Evolutionary conservation across 768 basidiomycete species (phyloP).

Genomic region (Boletus insuetus): DNA sequence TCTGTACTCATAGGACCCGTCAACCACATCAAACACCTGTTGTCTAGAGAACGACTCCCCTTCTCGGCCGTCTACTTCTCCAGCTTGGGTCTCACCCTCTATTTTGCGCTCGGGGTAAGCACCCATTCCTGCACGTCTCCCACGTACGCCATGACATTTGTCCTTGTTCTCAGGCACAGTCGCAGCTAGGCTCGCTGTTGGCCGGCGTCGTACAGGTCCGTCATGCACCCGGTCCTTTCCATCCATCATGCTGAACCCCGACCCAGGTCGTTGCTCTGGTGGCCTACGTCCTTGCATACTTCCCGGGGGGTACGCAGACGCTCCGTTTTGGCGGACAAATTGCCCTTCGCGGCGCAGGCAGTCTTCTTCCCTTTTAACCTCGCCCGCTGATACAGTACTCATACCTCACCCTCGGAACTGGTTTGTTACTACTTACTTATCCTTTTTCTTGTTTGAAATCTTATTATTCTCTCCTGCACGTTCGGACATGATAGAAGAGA

Average conservation of each 20-base stretch:
- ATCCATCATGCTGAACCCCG: neutral
- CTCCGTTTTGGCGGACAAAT: conserved; percentile 77
- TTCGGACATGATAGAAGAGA: neutral
- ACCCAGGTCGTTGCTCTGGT: conserved; percentile 75
- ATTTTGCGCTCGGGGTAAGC: conserved; percentile 82
- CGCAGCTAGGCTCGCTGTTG: conserved; percentile 83
- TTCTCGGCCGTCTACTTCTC: conserved; percentile 82
- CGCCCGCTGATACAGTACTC: neutral
- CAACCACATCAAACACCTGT: conserved; percentile 87
- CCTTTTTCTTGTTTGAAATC: conserved; percentile 2
- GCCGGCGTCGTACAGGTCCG: conserved; percentile 78
- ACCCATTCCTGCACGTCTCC: neutral
- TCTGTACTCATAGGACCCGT: conserved; percentile 86
- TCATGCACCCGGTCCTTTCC: neutral
- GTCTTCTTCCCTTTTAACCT: conserved; percentile 69
- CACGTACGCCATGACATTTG: neutral
- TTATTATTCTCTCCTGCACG: neutral
- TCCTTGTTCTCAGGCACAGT: conserved; percentile 53
- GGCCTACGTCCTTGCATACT: conserved; percentile 90
- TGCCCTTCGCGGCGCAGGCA: conserved; percentile 81
- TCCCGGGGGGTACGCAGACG: conserved; percentile 86
- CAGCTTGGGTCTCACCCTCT: conserved; percentile 83
- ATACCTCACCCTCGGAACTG: neutral
- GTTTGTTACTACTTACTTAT: conserved; percentile 7
- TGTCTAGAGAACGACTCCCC: conserved; percentile 79